These are phyloP conservation scores for Leccinum boreale DNA, from an alignment of 768 basidiomycete species.

Conservation along the genomic window DNA sequence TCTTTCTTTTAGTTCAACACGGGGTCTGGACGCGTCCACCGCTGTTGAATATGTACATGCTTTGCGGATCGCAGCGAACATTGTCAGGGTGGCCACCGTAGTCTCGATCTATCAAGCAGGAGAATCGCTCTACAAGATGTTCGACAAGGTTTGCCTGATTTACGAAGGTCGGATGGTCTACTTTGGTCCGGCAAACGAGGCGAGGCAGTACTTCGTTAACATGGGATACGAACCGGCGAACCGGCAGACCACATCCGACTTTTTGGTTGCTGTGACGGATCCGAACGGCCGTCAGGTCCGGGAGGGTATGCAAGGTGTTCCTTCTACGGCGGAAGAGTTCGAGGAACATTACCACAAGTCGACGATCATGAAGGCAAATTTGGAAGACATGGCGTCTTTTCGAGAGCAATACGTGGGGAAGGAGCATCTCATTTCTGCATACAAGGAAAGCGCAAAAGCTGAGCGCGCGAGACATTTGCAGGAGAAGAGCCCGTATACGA, in stretches of 20 bases:
- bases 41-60: slow-evolving; percentile 73
- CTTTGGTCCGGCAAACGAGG: slow-evolving; percentile 53
- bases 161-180: slow-evolving; percentile 59
- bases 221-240: slow-evolving; percentile 54
- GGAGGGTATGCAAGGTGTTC: slow-evolving; percentile 24
- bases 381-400: slow-evolving; percentile 48
- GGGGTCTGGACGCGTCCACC: slow-evolving; percentile 65
- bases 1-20: slow-evolving; percentile 49
- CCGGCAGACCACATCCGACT: slow-evolving; percentile 63
- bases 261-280: slow-evolving; percentile 60
- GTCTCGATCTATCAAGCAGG: slow-evolving; percentile 87
- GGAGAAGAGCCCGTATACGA: slow-evolving; percentile 46
- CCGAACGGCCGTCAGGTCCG: slow-evolving; percentile 56
- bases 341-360: slow-evolving; percentile 46
- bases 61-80: slow-evolving; percentile 64
- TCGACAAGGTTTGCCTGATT: slow-evolving; percentile 69
- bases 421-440: slow-evolving; percentile 39
- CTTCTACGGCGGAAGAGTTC: slow-evolving; percentile 54
- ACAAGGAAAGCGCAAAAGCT: slow-evolving; percentile 45
- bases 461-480: slow-evolving; percentile 51
- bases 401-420: slow-evolving; percentile 44
- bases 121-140: slow-evolving; percentile 60
- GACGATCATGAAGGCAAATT: slow-evolving; percentile 38
- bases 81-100: slow-evolving; percentile 52
- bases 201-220: slow-evolving; percentile 55